Base-by-base conservation (phyloP, 352 stramenopile genomes). In the Saprolegnia diclina region DNA sequence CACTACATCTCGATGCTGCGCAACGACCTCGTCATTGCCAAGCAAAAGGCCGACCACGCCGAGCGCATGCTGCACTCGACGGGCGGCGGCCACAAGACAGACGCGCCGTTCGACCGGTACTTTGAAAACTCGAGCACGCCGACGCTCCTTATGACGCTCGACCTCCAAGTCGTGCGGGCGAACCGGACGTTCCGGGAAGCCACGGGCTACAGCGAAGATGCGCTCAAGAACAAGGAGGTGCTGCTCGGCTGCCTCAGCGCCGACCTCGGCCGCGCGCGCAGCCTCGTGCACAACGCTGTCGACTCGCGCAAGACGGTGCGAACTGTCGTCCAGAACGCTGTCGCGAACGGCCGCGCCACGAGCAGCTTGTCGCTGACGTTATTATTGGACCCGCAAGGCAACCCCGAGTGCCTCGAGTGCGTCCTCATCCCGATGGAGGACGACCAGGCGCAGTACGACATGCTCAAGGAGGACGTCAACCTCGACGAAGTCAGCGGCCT, bases 1-100 rank as follows among this genome's bases (percentile, higher is more conserved):
- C 79, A 89, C 73, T 90, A 90, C 72, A 88, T 90, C 29, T 76
- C 78, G 14, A 87, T 88, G 79, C 67, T 90, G 32, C 79, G 80
- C 35, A 84, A 69, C 40, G 63, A 69, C 38, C 37, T 69, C 19
- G 54, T 69, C 46, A 69, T 69, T 46, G 63, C 63, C 37, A 69
- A 69, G 37, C 63, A 69, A 24, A 69, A 69, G 53, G 64, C 67
- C 82, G 78, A 80, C 32, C 75, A 87, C 52, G 76, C 79, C 9
- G 76, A 89, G 50, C 26, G 72, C 50, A 26, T 85, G 84, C 65
- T 79, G 79, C 35, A 64, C 64, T 0, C 76, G 79, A 64, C 67
- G 64, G 35, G 75, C 82, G 54, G 74, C 78, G 18, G 56, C 52
- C 0, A 68, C 71, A 64, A 65, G 35, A 45, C 26, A 4, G 21